phyloP scores from a whole-genome alignment of 1,284 basidiomycete species.

The Leccinum pachyderme region DNA sequence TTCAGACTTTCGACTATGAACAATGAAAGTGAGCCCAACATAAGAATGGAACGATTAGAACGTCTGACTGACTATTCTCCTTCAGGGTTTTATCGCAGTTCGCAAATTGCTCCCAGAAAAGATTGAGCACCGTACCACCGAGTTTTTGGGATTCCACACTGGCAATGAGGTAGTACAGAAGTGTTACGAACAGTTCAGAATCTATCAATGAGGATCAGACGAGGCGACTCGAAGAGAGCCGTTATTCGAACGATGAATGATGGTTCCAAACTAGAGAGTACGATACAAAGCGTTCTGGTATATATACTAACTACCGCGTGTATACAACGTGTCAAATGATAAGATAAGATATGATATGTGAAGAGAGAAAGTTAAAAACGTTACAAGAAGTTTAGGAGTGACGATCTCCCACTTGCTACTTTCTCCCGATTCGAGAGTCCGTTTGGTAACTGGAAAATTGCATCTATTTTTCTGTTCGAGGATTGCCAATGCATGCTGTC shows the following conservation, averaged over 20 bases:
- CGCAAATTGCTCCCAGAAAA: slow-evolving; percentile 3
- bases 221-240: no score
- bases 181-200: no score
- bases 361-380: no score
- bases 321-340: no score
- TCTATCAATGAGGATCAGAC: no score
- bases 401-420: not conserved
- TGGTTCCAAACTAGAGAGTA: no score
- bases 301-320: no score
- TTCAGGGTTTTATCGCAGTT: not conserved
- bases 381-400: not conserved
- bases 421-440: not conserved
- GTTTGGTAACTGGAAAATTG: not conserved
- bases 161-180: slow-evolving; percentile 2
- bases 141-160: slow-evolving; percentile 4
- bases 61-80: not conserved
- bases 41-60: not conserved
- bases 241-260: no score
- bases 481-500: not conserved
- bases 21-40: not conserved
- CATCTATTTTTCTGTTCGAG: not conserved
- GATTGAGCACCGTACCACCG: not conserved
- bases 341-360: no score
- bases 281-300: no score
- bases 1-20: not conserved